A percentile compares a stretch with the other conserved stretches of the same genome.
phyloP scores from a whole-genome alignment of 2,329 filamentous ascomycete species.

The Penicillium psychrosexuale region DNA sequence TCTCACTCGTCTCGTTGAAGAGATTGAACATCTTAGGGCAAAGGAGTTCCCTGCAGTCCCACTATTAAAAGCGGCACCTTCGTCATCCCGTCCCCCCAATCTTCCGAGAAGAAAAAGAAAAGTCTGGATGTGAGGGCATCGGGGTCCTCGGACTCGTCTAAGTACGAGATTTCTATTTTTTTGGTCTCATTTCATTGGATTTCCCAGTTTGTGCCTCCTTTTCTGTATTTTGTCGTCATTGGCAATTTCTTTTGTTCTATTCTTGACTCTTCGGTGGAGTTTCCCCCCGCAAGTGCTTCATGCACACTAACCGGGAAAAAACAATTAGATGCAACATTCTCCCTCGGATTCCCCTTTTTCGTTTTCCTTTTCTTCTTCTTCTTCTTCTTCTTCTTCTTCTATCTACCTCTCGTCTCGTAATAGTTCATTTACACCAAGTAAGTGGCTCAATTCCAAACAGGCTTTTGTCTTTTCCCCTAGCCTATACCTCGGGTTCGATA shows the following conservation, averaged over 20 bases:
- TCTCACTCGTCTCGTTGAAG: neutral
- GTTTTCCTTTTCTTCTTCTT: constrained; percentile 20
- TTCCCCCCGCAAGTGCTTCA: constrained; percentile 8
- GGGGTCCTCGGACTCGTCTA: neutral
- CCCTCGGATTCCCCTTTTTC: constrained; percentile 16
- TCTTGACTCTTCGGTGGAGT: neutral
- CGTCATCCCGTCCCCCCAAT: constrained; percentile 2
- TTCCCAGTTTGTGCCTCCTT: neutral
- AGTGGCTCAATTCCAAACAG: constrained; percentile 10
- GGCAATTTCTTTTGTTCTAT: neutral
- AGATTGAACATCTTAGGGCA: too few species aligned
- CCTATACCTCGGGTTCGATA: neutral
- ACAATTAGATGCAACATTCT: constrained; percentile 10
- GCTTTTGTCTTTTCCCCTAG: constrained; percentile 1
- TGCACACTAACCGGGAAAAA: constrained; percentile 7
- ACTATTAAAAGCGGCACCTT: constrained; percentile 7
- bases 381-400: constrained; percentile 25
- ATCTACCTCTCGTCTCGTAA: constrained; percentile 34
- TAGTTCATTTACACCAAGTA: constrained; percentile 21
- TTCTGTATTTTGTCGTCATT: neutral
- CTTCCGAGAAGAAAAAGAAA: neutral
- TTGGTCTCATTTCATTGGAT: neutral
- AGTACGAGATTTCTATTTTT: neutral
- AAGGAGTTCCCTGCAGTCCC: neutral
- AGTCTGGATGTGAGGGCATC: neutral